Evolutionary conservation across 441 rosid genomes (phyloP), one percentile per base, ranked within the genome.

Genomic region (Pelargonium australe): DNA sequence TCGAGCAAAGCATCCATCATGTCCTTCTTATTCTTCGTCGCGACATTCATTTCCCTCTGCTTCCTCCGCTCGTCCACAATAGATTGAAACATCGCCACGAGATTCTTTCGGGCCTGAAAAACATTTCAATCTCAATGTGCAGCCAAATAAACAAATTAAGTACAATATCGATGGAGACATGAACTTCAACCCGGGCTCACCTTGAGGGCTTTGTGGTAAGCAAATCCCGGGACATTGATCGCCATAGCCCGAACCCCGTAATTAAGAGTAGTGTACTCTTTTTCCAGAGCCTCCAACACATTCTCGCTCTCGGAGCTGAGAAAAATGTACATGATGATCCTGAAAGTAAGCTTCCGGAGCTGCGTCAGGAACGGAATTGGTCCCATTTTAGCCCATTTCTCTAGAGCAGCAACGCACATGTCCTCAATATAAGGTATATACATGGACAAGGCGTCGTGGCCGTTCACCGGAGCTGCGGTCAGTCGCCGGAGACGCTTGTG

Each of bases 201-300:
- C 82, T 75, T 77, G 49, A 79, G 64, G 12, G 78, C 83, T 25
- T 53, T 61, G 51, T 75, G 55, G 6, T 65, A 81, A 14, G 82
- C 78, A 58, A 77, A 81, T 11, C 85, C 81, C 0, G 79, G 82
- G 44, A 79, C 28, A 23, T 77, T 75, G 68, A 79, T 70, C 4
- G 81, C 62, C 67, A 67, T 60, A 37, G 81, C 72, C 57, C 71
- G 53, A 9, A 80, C 41, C 19, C 84, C 78, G 3, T 57, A 25
- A 60, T 67, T 72, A 12, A 80, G 69, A 13, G 43, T 60, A 11
- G 72, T 25, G 44, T 75, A 80, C 40, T 70, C 53, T 64, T 79
- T 73, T 62, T 78, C 80, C 53, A 75, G 57, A 5, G 57, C 37
- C 49, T 65, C 70, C 70, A 76, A 23, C 53, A 58, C 17, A 1